Conservation (phyloP, 2,329 filamentous ascomycete genomes). For the Pseudogymnoascus sp. region DNA sequence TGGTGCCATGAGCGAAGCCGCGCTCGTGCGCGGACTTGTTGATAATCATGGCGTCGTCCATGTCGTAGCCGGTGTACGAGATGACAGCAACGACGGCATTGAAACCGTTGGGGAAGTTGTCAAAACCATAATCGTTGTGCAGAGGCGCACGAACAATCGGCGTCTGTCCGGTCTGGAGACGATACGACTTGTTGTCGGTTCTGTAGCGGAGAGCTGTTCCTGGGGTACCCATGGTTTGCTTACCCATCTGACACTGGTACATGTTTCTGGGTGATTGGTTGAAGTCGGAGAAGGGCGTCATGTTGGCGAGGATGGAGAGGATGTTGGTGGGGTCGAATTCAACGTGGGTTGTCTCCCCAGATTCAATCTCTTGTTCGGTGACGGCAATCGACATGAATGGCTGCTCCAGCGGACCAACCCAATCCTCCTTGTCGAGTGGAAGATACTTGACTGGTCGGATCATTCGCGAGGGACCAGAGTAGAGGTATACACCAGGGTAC, state of each 20-base stretch:
- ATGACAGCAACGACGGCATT: conserved; percentile 97
- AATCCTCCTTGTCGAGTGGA: conserved; percentile 77
- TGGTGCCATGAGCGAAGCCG: conserved; percentile 89
- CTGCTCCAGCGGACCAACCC: conserved; percentile 88
- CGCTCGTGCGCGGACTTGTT: conserved; percentile 96
- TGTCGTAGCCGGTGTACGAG: conserved; percentile 98
- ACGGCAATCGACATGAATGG: conserved; percentile 98
- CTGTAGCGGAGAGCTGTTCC: conserved; percentile 77
- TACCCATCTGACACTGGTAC: conserved; percentile 99
- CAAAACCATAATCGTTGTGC: conserved; percentile 92
- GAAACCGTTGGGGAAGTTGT: conserved; percentile 95
- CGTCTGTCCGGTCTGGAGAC: conserved; percentile 90
- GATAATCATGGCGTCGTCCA: conserved; percentile 99
- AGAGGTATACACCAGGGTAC: conserved; percentile 93
- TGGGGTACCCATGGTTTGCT: conserved; percentile 97
- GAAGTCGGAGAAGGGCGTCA: conserved; percentile 98
- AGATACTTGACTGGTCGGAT: conserved; percentile 88
- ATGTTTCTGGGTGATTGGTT: conserved; percentile 98
- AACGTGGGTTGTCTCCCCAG: conserved; percentile 87
- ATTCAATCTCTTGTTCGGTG: conserved; percentile 76
- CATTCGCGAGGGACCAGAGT: conserved; percentile 80
- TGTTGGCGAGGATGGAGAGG: conserved; percentile 93
- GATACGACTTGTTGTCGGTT: conserved; percentile 96
- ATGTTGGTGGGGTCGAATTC: conserved; percentile 95
- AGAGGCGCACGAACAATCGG: conserved; percentile 86